A percentile compares a stretch with the other conserved stretches of the same genome.
Evolutionary conservation across 139 green algal species (phyloP).

Genomic region (Ettlia oleoabundans): DNA sequence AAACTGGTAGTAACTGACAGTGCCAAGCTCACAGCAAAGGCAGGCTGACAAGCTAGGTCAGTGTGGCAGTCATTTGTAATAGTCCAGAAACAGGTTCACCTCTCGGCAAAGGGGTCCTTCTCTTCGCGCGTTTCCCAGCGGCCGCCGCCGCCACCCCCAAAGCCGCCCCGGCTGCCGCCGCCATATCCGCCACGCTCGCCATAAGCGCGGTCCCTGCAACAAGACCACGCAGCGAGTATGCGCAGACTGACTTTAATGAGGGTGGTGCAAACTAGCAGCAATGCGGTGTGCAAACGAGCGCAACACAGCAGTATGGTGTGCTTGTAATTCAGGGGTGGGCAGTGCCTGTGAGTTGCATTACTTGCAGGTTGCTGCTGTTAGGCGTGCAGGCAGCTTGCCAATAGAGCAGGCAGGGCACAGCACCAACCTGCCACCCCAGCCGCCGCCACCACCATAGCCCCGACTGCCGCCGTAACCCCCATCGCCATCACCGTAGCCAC

Average conservation of each 20-base stretch:
- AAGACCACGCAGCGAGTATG: too few relatives aligned
- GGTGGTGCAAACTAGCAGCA: neutral
- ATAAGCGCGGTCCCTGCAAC: slow-evolving; percentile 34
- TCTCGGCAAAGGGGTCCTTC: slow-evolving; percentile 67
- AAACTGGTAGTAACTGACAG: too few relatives aligned
- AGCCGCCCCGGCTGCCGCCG: slow-evolving; percentile 47
- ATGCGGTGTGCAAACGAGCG: neutral
- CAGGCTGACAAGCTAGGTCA: neutral
- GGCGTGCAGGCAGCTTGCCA: too few relatives aligned
- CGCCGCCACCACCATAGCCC: slow-evolving; percentile 31
- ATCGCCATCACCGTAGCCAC: slow-evolving; percentile 32
- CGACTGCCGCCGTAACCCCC: slow-evolving; percentile 51
- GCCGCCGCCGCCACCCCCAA: slow-evolving; percentile 43
- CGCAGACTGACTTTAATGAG: neutral
- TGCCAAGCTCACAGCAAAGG: neutral
- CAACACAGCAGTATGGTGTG: neutral
- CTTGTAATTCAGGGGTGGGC: too few relatives aligned
- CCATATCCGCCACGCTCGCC: slow-evolving; percentile 32
- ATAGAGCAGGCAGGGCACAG: neutral
- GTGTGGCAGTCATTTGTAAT: neutral
- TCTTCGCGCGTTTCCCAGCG: slow-evolving; percentile 46
- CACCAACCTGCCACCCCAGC: slow-evolving; percentile 35
- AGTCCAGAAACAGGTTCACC: slow-evolving; percentile 2
- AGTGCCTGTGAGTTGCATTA: too few relatives aligned
- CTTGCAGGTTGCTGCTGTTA: too few relatives aligned